phyloP scores from a whole-genome alignment of 805 yeast species.

The Starmerella davenportii region DNA sequence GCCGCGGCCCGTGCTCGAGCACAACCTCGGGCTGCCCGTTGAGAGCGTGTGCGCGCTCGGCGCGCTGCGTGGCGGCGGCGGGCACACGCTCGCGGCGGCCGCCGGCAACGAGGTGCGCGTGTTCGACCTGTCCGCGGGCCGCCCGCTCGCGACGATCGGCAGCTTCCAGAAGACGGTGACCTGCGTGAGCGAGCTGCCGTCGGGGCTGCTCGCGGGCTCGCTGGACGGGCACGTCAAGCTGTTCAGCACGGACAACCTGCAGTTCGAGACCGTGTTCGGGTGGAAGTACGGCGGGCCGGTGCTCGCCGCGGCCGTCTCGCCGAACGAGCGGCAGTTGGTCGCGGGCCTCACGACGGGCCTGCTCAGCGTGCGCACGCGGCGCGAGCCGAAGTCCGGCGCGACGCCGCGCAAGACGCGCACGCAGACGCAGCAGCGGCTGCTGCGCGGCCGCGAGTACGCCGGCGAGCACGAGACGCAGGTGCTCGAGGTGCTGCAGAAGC shows the following conservation, averaged over 20 bases:
- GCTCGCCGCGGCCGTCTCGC: slow-evolving; percentile 74
- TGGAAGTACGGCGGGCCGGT: slow-evolving; percentile 97
- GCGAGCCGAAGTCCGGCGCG: slow-evolving; percentile 32
- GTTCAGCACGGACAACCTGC: slow-evolving; percentile 48
- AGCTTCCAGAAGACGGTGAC: slow-evolving; percentile 93
- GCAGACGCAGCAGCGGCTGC: slow-evolving; percentile 56
- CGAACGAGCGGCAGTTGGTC: slow-evolving; percentile 71
- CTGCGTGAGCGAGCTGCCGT: slow-evolving; percentile 34
- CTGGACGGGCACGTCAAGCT: slow-evolving; percentile 95
- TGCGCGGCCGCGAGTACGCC: slow-evolving; percentile 76
- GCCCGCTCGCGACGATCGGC: slow-evolving; percentile 46
- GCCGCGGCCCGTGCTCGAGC: slow-evolving; percentile 32
- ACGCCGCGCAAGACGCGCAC: slow-evolving; percentile 25
- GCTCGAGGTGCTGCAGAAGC: slow-evolving; percentile 31
- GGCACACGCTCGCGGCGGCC: slow-evolving; percentile 49
- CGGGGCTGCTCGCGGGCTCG: slow-evolving; percentile 62
- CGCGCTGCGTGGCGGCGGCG: not conserved
- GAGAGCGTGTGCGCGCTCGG: slow-evolving; percentile 37
- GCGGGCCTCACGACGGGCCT: slow-evolving; percentile 85
- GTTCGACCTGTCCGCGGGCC: slow-evolving; percentile 81
- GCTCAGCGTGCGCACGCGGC: slow-evolving; percentile 72
- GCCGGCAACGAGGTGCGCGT: slow-evolving; percentile 71
- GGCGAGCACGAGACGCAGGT: slow-evolving; percentile 75
- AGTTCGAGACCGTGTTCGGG: slow-evolving; percentile 80
- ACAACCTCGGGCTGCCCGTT: slow-evolving; percentile 63